Percentiles rank a stretch among this genome's conserved stretches.
These are phyloP conservation scores for Beta corolliflora DNA, from an alignment of 179 eudicot genomes.

Conservation along the genomic window DNA sequence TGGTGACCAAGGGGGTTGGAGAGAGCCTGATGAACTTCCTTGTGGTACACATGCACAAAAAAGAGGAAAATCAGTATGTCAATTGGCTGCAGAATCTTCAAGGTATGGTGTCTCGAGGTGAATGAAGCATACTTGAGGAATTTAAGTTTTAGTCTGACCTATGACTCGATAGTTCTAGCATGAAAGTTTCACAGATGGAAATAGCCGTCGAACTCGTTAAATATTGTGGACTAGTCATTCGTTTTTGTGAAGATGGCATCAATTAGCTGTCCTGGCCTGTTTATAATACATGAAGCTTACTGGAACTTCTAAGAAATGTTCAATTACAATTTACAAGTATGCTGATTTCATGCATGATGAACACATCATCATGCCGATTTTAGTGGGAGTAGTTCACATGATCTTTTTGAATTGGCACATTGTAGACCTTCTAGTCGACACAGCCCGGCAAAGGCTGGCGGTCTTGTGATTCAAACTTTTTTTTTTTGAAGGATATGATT, in stretches of 20 bases:
- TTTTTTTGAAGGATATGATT: too few relatives aligned
- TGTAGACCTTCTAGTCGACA: neutral
- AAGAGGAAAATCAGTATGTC: conserved; percentile 75
- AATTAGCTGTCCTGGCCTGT: neutral
- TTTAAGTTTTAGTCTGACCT: neutral
- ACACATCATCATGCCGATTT: neutral
- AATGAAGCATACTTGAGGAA: neutral
- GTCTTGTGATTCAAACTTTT: neutral
- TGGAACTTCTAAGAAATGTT: neutral
- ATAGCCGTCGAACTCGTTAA: neutral
- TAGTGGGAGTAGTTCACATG: conserved; percentile 1
- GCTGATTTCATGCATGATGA: conserved; percentile 1
- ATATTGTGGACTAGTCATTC: conserved; percentile 4
- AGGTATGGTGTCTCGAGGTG: conserved; percentile 33
- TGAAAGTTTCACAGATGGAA: neutral
- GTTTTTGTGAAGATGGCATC: neutral
- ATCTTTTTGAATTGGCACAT: conserved; percentile 13
- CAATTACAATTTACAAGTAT: neutral
- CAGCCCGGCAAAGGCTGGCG: neutral
- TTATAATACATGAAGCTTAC: neutral
- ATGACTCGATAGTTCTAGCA: conserved; percentile 1
- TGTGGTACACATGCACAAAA: conserved; percentile 61
- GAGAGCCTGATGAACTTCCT: conserved; percentile 51
- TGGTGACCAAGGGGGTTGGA: conserved; percentile 57
- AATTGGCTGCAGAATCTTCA: conserved; percentile 73